Evolutionary conservation across 371 early-diverging fungal species (phyloP).

Genomic region (Apophysomyces trapeziformis): DNA sequence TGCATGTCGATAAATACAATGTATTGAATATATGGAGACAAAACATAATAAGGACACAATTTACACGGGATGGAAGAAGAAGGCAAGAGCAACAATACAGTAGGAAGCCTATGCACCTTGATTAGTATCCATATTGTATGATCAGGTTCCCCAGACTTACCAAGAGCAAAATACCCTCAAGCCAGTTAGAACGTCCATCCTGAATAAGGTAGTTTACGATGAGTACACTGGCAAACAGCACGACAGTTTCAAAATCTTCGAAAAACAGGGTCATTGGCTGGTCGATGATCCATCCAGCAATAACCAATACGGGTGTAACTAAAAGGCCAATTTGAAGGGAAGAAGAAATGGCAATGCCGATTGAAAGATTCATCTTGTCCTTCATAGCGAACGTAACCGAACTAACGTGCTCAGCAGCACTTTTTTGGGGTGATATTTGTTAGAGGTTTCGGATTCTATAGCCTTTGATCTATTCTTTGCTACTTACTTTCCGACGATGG

Average conservation of each 20-base stretch:
- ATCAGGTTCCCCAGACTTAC: constrained; percentile 21
- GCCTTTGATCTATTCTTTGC: neutral
- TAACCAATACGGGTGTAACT: constrained; percentile 83
- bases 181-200: constrained; percentile 80
- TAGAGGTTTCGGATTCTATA: neutral
- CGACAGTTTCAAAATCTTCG: constrained; percentile 78
- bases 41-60: neutral
- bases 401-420: constrained; percentile 70
- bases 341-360: constrained; percentile 88
- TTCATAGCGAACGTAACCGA: constrained; percentile 84
- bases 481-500: constrained; percentile 76
- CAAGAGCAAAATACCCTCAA: constrained; percentile 83
- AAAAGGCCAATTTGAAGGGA: constrained; percentile 89
- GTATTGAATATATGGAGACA: constrained; percentile 6
- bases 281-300: constrained; percentile 85
- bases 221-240: constrained; percentile 83
- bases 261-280: constrained; percentile 83
- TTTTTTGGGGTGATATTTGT: neutral
- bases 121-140: neutral
- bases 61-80: constrained; percentile 5
- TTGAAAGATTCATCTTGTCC: constrained; percentile 89
- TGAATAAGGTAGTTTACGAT: constrained; percentile 81
- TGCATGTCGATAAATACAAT: constrained; percentile 1
- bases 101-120: constrained; percentile 4
- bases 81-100: constrained; percentile 4